Percentiles rank a stretch among this genome's conserved stretches.
Evolutionary conservation across 495 filamentous ascomycete genomes (phyloP).

Genomic region (Parmelia sp.): DNA sequence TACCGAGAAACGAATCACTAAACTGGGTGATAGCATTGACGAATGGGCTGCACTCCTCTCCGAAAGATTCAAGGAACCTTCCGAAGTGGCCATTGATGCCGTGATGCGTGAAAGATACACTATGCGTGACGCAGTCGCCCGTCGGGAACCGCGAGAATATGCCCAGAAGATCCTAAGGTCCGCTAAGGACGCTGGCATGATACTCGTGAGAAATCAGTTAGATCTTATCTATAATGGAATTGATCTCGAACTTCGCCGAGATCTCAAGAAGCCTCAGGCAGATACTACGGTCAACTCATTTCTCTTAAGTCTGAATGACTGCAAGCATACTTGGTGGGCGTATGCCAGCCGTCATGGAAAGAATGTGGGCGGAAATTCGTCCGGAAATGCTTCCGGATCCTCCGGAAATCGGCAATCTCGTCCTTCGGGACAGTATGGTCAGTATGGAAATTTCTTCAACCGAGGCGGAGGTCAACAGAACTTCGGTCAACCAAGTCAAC

Average conservation of each 20-base stretch:
- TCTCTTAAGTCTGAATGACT: not conserved
- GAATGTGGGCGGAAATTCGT: no score
- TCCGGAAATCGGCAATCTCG: no score
- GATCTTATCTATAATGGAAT: not conserved
- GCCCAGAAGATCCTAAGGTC: not conserved
- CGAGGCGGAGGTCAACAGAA: not conserved
- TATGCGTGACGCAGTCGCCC: not conserved
- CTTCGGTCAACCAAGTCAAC: not conserved
- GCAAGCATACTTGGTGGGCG: not conserved
- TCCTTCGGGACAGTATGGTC: constrained; percentile 1
- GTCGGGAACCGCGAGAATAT: not conserved
- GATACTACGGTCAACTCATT: not conserved
- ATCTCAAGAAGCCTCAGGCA: not conserved
- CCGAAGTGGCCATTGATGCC: not conserved
- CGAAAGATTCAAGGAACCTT: not conserved
- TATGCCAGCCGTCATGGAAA: no score
- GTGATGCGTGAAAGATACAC: not conserved
- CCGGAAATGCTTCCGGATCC: no score
- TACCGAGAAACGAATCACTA: not conserved
- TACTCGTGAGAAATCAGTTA: not conserved
- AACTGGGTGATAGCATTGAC: not conserved
- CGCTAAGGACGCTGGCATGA: not conserved
- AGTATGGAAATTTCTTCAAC: not conserved
- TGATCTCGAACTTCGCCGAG: not conserved
- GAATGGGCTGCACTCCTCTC: not conserved